phyloP scores from a whole-genome alignment of 75 land plant genomes.

The Sequoiadendron giganteum region DNA sequence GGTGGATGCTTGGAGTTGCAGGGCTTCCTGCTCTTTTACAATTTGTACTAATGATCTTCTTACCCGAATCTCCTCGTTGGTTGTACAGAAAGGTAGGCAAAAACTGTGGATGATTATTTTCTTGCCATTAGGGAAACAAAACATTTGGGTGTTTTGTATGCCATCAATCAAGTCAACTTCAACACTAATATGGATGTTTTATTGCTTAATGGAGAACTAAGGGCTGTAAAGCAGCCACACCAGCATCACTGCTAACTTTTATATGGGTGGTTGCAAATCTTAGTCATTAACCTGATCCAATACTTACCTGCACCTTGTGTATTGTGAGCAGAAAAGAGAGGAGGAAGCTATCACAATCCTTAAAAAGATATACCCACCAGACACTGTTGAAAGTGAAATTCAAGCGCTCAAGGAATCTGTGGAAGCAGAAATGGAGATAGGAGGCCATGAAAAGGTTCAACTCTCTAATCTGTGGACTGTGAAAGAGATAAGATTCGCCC shows the following conservation, averaged over 20 bases:
- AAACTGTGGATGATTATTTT: background rate
- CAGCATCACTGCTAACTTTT: background rate
- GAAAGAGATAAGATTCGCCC: conserved; percentile 80
- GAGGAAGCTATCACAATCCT: conserved; percentile 51
- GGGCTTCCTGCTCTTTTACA: conserved; percentile 71
- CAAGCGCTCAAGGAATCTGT: conserved; percentile 37
- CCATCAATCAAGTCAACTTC: too few species aligned
- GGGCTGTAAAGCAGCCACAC: background rate
- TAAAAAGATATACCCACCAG: conserved; percentile 52
- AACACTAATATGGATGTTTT: too few species aligned
- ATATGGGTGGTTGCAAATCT: background rate
- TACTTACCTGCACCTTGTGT: background rate
- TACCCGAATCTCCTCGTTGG: conserved; percentile 91
- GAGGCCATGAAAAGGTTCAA: conserved; percentile 15
- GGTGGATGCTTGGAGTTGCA: conserved; percentile 88
- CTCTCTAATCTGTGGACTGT: conserved; percentile 55
- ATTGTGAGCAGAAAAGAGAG: conserved; percentile 33
- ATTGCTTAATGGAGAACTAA: too few species aligned
- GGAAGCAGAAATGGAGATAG: conserved; percentile 38
- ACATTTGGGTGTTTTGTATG: background rate
- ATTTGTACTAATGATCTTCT: conserved; percentile 50
- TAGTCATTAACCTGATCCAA: background rate
- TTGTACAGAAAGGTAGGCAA: conserved; percentile 48
- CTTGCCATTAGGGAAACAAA: background rate
- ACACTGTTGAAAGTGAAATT: conserved; percentile 49